phyloP scores from a whole-genome alignment of 441 rosid genomes.

The Populus tomentosa region DNA sequence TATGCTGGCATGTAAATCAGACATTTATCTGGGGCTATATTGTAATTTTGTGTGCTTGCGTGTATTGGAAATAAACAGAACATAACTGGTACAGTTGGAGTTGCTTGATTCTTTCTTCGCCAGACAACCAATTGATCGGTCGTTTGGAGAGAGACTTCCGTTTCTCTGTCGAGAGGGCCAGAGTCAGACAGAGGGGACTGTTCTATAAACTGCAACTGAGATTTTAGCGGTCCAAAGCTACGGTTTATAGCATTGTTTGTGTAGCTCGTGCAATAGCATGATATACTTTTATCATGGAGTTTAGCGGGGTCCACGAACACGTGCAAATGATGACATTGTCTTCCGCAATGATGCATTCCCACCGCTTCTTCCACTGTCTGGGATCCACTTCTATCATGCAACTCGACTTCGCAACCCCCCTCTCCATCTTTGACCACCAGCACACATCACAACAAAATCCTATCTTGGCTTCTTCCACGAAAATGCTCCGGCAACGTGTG shows the following conservation, averaged over 20 bases:
- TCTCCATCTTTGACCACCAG: conserved; percentile 32
- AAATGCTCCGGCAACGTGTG: too few relatives aligned
- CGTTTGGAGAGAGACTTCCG: too few relatives aligned
- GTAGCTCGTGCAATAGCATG: not conserved
- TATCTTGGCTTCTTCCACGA: too few relatives aligned
- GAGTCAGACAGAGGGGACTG: not conserved
- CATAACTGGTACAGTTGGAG: too few relatives aligned
- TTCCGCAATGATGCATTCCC: conserved; percentile 62
- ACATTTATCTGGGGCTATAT: too few relatives aligned
- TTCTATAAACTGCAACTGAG: not conserved
- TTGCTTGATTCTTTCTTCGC: too few relatives aligned
- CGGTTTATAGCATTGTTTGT: not conserved
- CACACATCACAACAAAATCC: not conserved
- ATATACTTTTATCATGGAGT: not conserved
- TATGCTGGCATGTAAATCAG: too few relatives aligned
- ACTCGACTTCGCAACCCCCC: too few relatives aligned
- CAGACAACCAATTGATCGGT: too few relatives aligned
- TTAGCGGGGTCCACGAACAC: conserved; percentile 51
- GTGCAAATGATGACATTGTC: conserved; percentile 70
- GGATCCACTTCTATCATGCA: conserved; percentile 36
- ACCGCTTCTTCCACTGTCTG: conserved; percentile 70
- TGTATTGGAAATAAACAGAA: too few relatives aligned
- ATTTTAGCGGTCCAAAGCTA: not conserved
- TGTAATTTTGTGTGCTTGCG: too few relatives aligned
- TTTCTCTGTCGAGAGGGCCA: too few relatives aligned